Conservation (phyloP, 306 rosid species). For the Casuarina cunninghamiana region DNA sequence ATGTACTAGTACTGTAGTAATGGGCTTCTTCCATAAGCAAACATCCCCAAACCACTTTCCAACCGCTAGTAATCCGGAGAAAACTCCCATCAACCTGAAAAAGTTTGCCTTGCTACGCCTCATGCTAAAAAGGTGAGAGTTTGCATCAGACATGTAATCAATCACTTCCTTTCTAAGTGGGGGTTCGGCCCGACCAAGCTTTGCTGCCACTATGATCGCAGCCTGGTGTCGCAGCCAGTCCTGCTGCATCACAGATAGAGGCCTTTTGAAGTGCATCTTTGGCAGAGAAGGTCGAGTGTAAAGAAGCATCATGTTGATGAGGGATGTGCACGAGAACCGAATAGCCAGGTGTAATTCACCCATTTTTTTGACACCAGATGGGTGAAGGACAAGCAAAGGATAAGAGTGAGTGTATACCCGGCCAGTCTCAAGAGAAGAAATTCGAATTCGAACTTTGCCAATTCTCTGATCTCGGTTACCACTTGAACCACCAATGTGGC, state of each 20-base stretch:
- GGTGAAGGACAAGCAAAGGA: slow-evolving; percentile 68
- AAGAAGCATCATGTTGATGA: slow-evolving; percentile 48
- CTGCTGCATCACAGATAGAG: slow-evolving; percentile 69
- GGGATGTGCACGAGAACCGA: slow-evolving; percentile 72
- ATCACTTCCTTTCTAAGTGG: slow-evolving; percentile 81
- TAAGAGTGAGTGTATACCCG: slow-evolving; percentile 77
- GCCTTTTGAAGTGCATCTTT: slow-evolving; percentile 82
- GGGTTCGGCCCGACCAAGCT: slow-evolving; percentile 81
- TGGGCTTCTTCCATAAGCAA: slow-evolving; percentile 63
- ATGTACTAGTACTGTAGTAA: slow-evolving; percentile 80
- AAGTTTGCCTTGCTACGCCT: slow-evolving; percentile 97
- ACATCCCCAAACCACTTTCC: slow-evolving; percentile 83
- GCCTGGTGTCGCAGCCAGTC: slow-evolving; percentile 73
- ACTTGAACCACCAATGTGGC: slow-evolving; percentile 48
- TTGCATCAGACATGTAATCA: slow-evolving; percentile 79
- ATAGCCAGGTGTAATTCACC: slow-evolving; percentile 94
- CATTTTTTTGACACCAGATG: slow-evolving; percentile 84
- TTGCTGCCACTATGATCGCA: slow-evolving; percentile 62
- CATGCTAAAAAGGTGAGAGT: slow-evolving; percentile 93
- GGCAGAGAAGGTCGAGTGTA: slow-evolving; percentile 83
- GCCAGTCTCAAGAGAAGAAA: slow-evolving; percentile 79
- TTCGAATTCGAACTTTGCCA: slow-evolving; percentile 88
- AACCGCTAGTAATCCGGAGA: slow-evolving; percentile 46
- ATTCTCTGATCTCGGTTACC: slow-evolving; percentile 57
- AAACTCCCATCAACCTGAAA: slow-evolving; percentile 55